Evolutionary conservation across 2,329 filamentous ascomycete species (phyloP), one percentile per base, ranked within the genome.

Genomic region (Neoarthrinium moseri): DNA sequence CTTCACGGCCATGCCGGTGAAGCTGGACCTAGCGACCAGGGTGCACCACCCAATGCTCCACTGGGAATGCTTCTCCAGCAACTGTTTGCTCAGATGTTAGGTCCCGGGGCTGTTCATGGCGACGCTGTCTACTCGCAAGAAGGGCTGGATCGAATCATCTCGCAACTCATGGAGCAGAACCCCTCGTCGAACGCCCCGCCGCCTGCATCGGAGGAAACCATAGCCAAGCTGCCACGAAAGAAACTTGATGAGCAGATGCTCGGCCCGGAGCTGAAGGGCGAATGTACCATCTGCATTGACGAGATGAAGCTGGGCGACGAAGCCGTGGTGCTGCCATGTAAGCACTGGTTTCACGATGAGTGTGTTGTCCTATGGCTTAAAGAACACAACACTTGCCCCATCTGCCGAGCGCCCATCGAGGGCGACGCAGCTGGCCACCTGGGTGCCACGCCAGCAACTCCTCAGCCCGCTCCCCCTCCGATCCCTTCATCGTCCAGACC

Each of bases 261-360:
- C 5, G 77, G 74, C 1, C 62, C 71, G 0, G 80, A 83, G 44
- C 79, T 78, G 6, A 88, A 86, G 47, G 86, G 83, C 33, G 91
- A 96, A 60, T 99, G 94, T 65, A 91, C 89, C 27, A 96, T 99
- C 48, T 99, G 94, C 67, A 95, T 97, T 73, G 91, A 96, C 45
- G 81, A 88, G 22, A 85, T 95, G 51, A 76, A 81, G 21, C 61
- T 87, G 27, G 87, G 83, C 10, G 83, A 88, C 23, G 83, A 88
- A 61, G 89, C 92, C 5, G 80, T 87, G 0, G 78, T 85, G 36
- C 68, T 99, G 41, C 91, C 91, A 0, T 99, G 94, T 68, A 86
- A 83, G 48, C 94, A 99, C 61, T 96, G 90, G 89, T 97, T 96
- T 64, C 92, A 96, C 60, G 84, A 85, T 47, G 73, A 80, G 21